Conservation (phyloP, 176 grass and related monocot species). For the Raddia distichophylla region DNA sequence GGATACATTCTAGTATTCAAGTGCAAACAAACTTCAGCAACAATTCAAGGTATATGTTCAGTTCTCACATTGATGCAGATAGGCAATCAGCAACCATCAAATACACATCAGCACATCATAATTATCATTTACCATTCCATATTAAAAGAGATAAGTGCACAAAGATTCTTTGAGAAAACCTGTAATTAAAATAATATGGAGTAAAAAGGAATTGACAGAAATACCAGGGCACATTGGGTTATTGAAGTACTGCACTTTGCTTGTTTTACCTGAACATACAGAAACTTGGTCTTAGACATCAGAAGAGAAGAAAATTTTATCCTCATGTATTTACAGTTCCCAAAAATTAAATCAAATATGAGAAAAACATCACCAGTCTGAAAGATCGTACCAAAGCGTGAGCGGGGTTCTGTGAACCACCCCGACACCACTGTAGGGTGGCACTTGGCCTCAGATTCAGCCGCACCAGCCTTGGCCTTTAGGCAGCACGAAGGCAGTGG, state of each 20-base stretch:
- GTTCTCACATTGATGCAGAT: neutral
- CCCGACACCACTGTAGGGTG: too few relatives aligned
- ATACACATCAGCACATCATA: neutral
- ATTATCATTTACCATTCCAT: neutral
- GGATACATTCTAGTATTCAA: neutral
- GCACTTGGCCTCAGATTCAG: too few relatives aligned
- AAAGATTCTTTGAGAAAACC: neutral
- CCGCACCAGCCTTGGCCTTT: conserved; percentile 26
- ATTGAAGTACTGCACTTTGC: conserved; percentile 80
- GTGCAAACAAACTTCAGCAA: neutral
- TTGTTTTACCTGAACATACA: conserved; percentile 58
- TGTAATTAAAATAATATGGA: neutral
- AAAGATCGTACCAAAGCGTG: too few relatives aligned
- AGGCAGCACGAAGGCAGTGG: conserved; percentile 76
- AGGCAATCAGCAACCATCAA: neutral
- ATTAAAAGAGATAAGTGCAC: neutral
- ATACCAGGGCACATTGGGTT: conserved; percentile 98
- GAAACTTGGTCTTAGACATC: conserved; percentile 4
- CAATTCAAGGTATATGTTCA: neutral
- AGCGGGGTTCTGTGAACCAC: too few relatives aligned
- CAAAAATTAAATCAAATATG: neutral
- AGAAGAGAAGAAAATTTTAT: neutral
- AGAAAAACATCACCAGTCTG: too few relatives aligned
- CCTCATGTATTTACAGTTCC: neutral
- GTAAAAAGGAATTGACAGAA: conserved; percentile 3